Conservation (phyloP, 768 basidiomycete genomes). For the Amanita brunnescens region DNA sequence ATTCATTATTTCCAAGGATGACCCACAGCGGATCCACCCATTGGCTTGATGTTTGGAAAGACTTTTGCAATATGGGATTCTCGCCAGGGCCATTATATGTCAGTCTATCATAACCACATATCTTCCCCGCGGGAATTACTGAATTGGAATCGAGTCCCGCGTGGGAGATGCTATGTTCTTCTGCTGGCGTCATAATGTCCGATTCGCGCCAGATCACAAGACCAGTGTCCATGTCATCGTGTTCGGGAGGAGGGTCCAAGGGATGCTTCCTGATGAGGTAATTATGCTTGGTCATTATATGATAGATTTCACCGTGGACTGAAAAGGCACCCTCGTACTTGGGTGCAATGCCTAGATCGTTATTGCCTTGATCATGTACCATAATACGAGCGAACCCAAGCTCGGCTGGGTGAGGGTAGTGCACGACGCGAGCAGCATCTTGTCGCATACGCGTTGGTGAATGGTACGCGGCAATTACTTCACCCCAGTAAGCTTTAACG, state of each 20-base stretch:
- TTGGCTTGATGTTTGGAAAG: slow-evolving; percentile 21
- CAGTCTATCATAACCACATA: slow-evolving; percentile 66
- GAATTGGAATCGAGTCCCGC: slow-evolving; percentile 15
- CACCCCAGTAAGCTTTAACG: slow-evolving; percentile 66
- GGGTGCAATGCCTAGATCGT: slow-evolving; percentile 36
- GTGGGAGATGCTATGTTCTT: slow-evolving; percentile 29
- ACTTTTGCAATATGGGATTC: slow-evolving; percentile 40
- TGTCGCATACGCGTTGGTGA: slow-evolving; percentile 50
- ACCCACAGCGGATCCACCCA: slow-evolving; percentile 35
- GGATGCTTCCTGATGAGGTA: slow-evolving; percentile 54
- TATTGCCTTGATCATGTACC: slow-evolving; percentile 56
- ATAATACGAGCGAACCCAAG: slow-evolving; percentile 77
- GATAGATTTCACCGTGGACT: slow-evolving; percentile 55
- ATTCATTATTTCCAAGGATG: slow-evolving; percentile 22
- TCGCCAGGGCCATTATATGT: slow-evolving; percentile 51
- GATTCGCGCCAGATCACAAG: slow-evolving; percentile 73
- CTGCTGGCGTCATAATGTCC: slow-evolving; percentile 50
- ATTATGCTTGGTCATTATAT: slow-evolving; percentile 62
- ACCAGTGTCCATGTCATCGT: slow-evolving; percentile 33
- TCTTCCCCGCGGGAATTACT: slow-evolving; percentile 21
- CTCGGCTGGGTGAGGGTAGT: slow-evolving; percentile 33
- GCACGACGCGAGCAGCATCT: slow-evolving; percentile 49
- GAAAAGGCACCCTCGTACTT: slow-evolving; percentile 74
- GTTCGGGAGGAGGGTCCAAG: slow-evolving; percentile 43
- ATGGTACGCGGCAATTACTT: slow-evolving; percentile 54